phyloP scores from a whole-genome alignment of 306 rosid species.

The Trifolium dubium region DNA sequence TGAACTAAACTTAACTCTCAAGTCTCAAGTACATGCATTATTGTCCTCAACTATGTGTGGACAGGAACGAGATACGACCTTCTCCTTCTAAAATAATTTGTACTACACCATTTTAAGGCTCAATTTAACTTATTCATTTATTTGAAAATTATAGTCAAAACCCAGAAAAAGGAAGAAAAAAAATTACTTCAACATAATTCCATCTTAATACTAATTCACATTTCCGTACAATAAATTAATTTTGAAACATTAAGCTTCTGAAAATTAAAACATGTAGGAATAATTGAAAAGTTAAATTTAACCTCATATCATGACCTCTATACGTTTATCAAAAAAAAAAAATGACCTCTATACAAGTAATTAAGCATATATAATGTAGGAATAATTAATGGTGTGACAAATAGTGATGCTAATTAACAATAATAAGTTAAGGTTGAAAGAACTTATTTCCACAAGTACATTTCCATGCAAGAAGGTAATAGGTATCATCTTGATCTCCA shows the following conservation, averaged over 20 bases:
- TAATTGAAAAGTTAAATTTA: neutral
- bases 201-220: neutral
- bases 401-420: neutral
- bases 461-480: constrained; percentile 87
- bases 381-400: neutral
- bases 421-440: constrained; percentile 61
- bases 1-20: neutral
- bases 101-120: neutral
- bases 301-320: neutral
- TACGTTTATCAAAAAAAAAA: too few relatives aligned
- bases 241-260: neutral
- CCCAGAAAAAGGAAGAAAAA: too few relatives aligned
- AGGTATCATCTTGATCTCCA: constrained; percentile 59
- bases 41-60: constrained; percentile 9
- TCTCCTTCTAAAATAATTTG: neutral
- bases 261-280: neutral
- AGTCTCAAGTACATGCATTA: neutral
- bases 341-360: neutral
- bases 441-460: constrained; percentile 83
- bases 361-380: neutral
- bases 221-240: neutral
- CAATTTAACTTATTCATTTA: neutral
- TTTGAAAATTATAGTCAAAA: too few relatives aligned
- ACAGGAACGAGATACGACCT: neutral
- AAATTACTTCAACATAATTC: too few relatives aligned